Evolutionary conservation across 2,329 filamentous ascomycete species (phyloP).

Genomic region (Epichloe gansuensis): DNA sequence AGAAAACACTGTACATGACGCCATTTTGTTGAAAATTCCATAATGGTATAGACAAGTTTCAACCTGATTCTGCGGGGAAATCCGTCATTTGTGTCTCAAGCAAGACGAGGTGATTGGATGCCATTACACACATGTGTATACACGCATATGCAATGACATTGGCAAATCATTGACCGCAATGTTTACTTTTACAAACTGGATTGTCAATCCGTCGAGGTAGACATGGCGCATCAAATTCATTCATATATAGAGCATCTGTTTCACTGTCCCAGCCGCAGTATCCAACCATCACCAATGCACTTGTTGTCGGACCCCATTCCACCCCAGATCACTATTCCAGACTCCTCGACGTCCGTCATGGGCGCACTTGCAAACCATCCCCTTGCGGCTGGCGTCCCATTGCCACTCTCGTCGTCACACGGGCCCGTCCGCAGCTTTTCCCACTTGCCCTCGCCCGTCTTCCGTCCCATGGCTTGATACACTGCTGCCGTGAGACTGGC

Average conservation of each 20-base stretch:
- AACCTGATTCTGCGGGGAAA: no score
- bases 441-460: constrained; percentile 49
- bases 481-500: constrained; percentile 46
- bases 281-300: constrained; percentile 50
- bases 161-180: no score
- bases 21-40: background rate
- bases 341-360: constrained; percentile 47
- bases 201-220: no score
- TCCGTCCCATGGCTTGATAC: constrained; percentile 37
- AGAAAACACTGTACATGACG: constrained; percentile 1
- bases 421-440: constrained; percentile 32
- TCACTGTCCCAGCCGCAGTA: constrained; percentile 38
- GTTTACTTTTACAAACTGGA: no score
- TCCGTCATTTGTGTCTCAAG: no score
- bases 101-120: no score
- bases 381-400: constrained; percentile 37
- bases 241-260: background rate
- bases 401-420: constrained; percentile 40
- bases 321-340: constrained; percentile 48
- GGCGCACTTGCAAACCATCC: constrained; percentile 46
- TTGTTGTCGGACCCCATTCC: constrained; percentile 40
- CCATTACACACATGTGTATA: no score
- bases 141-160: no score
- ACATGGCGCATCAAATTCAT: no score
- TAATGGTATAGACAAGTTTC: constrained; percentile 2